Evolutionary conservation across 345 rosid genomes (phyloP), one percentile per base, ranked within the genome.

Genomic region (Chamaenerion angustifolium): DNA sequence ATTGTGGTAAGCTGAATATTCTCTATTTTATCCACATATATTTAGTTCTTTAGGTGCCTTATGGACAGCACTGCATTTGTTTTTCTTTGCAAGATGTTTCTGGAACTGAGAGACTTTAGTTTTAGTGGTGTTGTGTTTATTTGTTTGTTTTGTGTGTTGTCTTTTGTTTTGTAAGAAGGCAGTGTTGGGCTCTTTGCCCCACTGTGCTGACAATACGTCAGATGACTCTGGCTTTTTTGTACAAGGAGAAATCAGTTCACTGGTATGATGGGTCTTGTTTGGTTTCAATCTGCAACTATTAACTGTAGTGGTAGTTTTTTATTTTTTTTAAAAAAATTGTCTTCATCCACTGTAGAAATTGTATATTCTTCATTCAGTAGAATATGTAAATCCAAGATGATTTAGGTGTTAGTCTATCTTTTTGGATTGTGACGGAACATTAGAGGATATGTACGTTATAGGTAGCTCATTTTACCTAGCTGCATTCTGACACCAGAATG

Each of bases 201-300:
- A 73, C 87, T 86, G 64, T 76, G 86, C 81, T 79, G 86, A 78
- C 88, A 74, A 68, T 81, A 80, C 66, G 80, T 87, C 89, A 73
- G 87, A 85, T 71, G 82, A 78, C 82, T 78, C 80, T 92, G 73
- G 93, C 96, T 76, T 76, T 80, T 68, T 76, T 84, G 81, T 79
- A 65, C 99, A 79, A 88, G 86, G 87, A 81, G 84, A 89, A 87
- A 69, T 65, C 85, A 59, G 68, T 79, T 78, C 86, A 74, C 75
- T 67, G 65, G 93, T 75, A 80, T 80, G 85, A 78, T 87, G 86
- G 93, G 85, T 84, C 80, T 79, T 79, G 71, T 80, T 82, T 84
- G 63, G 76, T 93, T 79, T 82, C 82, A 62, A 69, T 82, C 65
- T 80, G 95, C 76, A 77, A 71, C 81, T 77, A 76, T 74, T 77